Evolutionary conservation across 2,329 filamentous ascomycete genomes (phyloP).

Genomic region (Cordyceps cicadae): DNA sequence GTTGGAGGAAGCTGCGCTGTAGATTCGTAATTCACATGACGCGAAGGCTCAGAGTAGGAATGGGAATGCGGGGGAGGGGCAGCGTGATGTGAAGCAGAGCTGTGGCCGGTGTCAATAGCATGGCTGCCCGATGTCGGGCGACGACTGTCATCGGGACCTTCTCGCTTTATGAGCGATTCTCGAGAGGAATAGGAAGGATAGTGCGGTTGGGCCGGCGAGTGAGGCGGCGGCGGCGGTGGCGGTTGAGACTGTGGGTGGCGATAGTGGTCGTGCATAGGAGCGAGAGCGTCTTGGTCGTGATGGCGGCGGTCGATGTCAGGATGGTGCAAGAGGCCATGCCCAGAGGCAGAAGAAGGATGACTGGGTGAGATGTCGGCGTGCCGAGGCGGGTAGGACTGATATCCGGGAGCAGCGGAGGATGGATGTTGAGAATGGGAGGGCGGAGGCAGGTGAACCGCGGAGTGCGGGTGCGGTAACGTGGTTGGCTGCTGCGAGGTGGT

Average conservation of each 20-base stretch:
- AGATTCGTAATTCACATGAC: slow-evolving; percentile 47
- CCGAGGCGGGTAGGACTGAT: slow-evolving; percentile 24
- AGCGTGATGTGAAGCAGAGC: slow-evolving; percentile 22
- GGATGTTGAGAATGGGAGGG: slow-evolving; percentile 33
- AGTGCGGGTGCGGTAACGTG: slow-evolving; percentile 14
- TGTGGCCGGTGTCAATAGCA: slow-evolving; percentile 27
- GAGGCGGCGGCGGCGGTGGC: slow-evolving; percentile 24
- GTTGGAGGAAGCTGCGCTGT: slow-evolving; percentile 37
- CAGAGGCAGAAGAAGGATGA: slow-evolving; percentile 15
- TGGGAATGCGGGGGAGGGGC: slow-evolving; percentile 23
- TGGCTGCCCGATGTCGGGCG: slow-evolving; percentile 46
- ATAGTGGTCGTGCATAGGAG: slow-evolving; percentile 47
- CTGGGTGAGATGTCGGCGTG: slow-evolving; percentile 13
- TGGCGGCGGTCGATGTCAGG: slow-evolving; percentile 45
- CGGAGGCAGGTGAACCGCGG: slow-evolving; percentile 23
- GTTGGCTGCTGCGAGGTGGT: slow-evolving; percentile 25
- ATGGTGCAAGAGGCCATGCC: slow-evolving; percentile 26
- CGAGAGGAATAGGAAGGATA: slow-evolving; percentile 38
- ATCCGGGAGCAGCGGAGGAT: not conserved
- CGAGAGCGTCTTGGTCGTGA: slow-evolving; percentile 47
- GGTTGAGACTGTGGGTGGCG: slow-evolving; percentile 20
- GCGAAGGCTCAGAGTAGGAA: slow-evolving; percentile 34
- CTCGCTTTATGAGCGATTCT: slow-evolving; percentile 50
- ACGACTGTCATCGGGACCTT: slow-evolving; percentile 43
- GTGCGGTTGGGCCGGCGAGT: slow-evolving; percentile 36